These are phyloP conservation scores for Lasiosphaeriaceae sp. DNA, from an alignment of 495 filamentous ascomycete genomes.

Conservation along the genomic window DNA sequence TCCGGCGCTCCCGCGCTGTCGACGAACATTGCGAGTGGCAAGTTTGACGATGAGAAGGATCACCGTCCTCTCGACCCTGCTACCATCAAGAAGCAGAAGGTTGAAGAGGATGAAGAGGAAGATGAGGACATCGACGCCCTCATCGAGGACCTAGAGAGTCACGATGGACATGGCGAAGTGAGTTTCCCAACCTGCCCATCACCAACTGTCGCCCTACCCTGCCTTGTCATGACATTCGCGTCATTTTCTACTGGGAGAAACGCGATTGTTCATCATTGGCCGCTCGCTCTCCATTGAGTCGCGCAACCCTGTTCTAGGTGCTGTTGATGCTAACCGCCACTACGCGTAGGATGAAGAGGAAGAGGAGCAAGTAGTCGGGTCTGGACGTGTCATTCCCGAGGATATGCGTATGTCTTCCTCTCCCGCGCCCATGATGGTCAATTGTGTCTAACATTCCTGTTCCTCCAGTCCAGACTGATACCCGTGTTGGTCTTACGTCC, in stretches of 20 bases:
- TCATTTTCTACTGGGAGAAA: too few species aligned
- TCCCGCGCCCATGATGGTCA: neutral
- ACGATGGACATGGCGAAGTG: constrained; percentile 57
- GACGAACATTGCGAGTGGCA: constrained; percentile 52
- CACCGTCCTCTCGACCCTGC: constrained; percentile 21
- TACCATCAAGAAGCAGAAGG: constrained; percentile 29
- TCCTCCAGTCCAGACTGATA: constrained; percentile 55
- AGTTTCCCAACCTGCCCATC: constrained; percentile 11
- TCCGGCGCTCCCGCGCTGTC: constrained; percentile 46
- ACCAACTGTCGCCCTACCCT: neutral
- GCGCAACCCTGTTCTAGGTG: too few species aligned
- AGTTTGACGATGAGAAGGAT: constrained; percentile 53
- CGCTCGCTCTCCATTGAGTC: too few species aligned
- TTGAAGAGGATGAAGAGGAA: constrained; percentile 57
- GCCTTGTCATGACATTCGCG: too few species aligned
- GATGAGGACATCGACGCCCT: constrained; percentile 75
- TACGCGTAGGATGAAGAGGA: constrained; percentile 48
- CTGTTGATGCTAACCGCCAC: constrained; percentile 12
- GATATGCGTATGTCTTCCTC: constrained; percentile 39
- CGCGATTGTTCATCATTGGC: neutral
- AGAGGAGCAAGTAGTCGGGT: constrained; percentile 47
- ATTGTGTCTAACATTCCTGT: constrained; percentile 1
- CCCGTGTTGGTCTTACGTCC: constrained; percentile 64
- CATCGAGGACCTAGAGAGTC: constrained; percentile 76
- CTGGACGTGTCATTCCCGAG: constrained; percentile 55